These are phyloP conservation scores for Yarrowia sp. DNA, from an alignment of 805 yeast species.

Conservation along the genomic window DNA sequence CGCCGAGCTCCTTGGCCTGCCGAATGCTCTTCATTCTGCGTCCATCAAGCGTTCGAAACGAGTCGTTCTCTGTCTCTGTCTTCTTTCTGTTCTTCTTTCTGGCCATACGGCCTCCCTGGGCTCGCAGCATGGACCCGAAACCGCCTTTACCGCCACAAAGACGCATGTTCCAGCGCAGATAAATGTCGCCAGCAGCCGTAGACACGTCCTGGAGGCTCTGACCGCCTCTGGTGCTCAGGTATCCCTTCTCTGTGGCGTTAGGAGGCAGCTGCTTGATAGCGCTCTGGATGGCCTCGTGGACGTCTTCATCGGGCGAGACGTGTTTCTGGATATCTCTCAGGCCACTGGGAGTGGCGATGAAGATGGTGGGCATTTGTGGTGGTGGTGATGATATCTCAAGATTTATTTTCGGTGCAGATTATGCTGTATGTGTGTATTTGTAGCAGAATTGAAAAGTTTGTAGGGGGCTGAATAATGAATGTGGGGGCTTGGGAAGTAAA, in stretches of 20 bases:
- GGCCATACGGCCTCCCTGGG: constrained; percentile 44
- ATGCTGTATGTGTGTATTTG: neutral
- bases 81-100: constrained; percentile 34
- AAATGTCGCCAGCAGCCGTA: neutral
- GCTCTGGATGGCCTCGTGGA: neutral
- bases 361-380: constrained; percentile 20
- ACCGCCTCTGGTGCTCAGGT: constrained; percentile 2
- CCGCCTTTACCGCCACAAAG: constrained; percentile 57
- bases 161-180: constrained; percentile 11
- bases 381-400: neutral
- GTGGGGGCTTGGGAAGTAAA: neutral
- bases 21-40: constrained; percentile 42
- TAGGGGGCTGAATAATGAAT: neutral
- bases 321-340: constrained; percentile 8
- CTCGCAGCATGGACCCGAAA: constrained; percentile 45
- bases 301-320: neutral
- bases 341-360: constrained; percentile 29
- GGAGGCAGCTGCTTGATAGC: neutral
- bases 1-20: constrained; percentile 42
- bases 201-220: neutral
- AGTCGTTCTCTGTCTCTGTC: constrained; percentile 37
- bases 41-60: constrained; percentile 46
- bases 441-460: neutral
- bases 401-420: neutral
- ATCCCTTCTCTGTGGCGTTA: constrained; percentile 5